Base-by-base conservation (phyloP, 2,329 filamentous ascomycete genomes). In the Diaporthe sp. region DNA sequence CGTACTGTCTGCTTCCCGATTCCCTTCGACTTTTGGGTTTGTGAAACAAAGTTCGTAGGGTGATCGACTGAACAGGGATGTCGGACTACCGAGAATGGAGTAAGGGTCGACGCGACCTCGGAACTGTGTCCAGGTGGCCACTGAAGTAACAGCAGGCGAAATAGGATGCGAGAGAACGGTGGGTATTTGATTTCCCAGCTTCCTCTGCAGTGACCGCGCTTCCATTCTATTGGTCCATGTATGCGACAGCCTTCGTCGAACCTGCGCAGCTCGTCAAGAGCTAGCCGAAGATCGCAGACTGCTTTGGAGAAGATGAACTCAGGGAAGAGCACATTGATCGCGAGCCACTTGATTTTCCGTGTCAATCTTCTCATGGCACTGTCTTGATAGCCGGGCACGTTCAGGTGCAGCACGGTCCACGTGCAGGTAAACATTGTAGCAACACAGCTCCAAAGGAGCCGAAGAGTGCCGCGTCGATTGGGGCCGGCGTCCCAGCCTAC, bases 391-490 rank as follows among this genome's bases (percentile, higher is more conserved):
- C n/a, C 66, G 5, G 66, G 66, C 47, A 70, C 66, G 25, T 70
- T 70, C 19, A 70, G 25, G 35, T 70, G 66, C 27, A 70, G 66
- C 17, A 70, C 44, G 12, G 66, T 55, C 66, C 44, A 70, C 8
- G 66, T 70, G 32, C 66, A 70, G 44, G 66, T 32, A 12, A 70
- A 70, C 10, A 70, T 70, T 10, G 66, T 70, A 12, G 30, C 35
- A 8, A 70, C 13, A 47, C 66, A 70, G 35, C 66, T 56, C 47
- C 22, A 56, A 10, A 70, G 4, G 30, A 70, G 66, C 8, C 42
- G 25, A 8, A 53, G 19, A 7, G 66, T 55, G 30, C 66, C 66
- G 6, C 66, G 66, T 32, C n/a, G 25, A 10, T 3, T 27, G 4
- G 66, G 66, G 2, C 44, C 66, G 30, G 17, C 4, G 13, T 56